These are phyloP conservation scores for Blastocystis sp. DNA, from an alignment of 352 stramenopile genomes.

Conservation along the genomic window DNA sequence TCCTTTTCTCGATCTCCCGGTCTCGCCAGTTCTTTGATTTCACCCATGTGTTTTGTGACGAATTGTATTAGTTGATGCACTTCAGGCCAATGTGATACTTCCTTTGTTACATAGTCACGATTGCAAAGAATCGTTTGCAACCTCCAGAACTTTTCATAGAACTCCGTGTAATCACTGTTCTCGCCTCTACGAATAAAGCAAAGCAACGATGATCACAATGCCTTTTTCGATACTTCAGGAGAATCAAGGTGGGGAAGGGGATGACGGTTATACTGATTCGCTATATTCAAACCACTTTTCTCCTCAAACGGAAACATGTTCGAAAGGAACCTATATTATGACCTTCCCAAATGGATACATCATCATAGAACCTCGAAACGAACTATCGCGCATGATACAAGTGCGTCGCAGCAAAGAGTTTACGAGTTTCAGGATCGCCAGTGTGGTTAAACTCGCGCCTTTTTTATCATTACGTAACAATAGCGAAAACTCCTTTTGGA, in stretches of 20 bases:
- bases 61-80: background rate
- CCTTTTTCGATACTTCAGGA: background rate
- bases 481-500: slow-evolving; percentile 17
- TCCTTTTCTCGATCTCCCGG: slow-evolving; percentile 14
- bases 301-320: slow-evolving; percentile 58
- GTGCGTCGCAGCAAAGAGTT: slow-evolving; percentile 17
- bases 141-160: slow-evolving; percentile 36
- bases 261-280: slow-evolving; percentile 32
- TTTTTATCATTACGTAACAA: background rate
- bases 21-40: background rate
- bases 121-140: slow-evolving; percentile 40
- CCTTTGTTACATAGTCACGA: slow-evolving; percentile 44
- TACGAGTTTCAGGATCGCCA: slow-evolving; percentile 22
- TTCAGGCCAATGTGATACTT: background rate
- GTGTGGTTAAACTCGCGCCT: background rate
- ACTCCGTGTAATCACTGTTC: background rate
- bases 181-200: background rate
- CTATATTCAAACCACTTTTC: slow-evolving; percentile 28
- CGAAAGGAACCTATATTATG: slow-evolving; percentile 2
- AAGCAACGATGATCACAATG: background rate
- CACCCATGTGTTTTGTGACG: background rate
- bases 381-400: background rate
- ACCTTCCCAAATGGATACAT: background rate
- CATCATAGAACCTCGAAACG: slow-evolving; percentile 45
- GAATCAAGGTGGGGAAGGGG: background rate